These are phyloP conservation scores for Holtermannia corniformis DNA, from an alignment of 768 basidiomycete genomes.

Conservation along the genomic window DNA sequence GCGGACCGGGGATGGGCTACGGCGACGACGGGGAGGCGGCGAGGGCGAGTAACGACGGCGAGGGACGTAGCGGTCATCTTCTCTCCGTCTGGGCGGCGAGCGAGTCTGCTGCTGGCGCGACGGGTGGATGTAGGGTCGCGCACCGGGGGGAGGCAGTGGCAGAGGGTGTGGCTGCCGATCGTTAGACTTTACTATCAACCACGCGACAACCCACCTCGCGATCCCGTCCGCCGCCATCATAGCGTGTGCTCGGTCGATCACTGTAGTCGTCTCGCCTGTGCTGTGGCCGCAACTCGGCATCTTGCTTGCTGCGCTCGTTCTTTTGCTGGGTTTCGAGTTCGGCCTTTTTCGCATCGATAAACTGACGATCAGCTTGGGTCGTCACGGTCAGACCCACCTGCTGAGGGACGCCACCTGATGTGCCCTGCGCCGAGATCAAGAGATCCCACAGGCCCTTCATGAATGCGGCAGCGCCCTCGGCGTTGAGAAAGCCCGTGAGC, in stretches of 20 bases:
- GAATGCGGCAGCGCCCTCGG: conserved; percentile 66
- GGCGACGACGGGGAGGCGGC: too few relatives aligned
- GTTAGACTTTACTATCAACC: too few relatives aligned
- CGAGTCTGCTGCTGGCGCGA: too few relatives aligned
- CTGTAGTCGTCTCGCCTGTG: conserved; percentile 1
- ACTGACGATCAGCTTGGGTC: conserved; percentile 12
- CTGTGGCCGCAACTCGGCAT: conserved; percentile 7
- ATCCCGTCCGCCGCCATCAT: background rate
- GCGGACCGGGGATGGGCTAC: too few relatives aligned
- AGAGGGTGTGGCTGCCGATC: too few relatives aligned
- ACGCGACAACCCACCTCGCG: too few relatives aligned
- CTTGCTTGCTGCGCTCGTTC: conserved; percentile 14
- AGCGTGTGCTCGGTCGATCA: conserved; percentile 7
- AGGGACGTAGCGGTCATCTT: too few relatives aligned
- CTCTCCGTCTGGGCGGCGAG: too few relatives aligned
- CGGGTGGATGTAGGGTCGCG: too few relatives aligned
- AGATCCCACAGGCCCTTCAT: conserved; percentile 84
- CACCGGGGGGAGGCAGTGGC: too few relatives aligned
- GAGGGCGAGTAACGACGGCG: too few relatives aligned
- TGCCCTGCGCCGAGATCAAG: conserved; percentile 83
- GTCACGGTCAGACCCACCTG: conserved; percentile 42
- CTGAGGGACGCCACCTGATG: conserved; percentile 77
- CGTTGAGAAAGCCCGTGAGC: conserved; percentile 82
- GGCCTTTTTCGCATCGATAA: conserved; percentile 40
- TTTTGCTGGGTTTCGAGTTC: conserved; percentile 30